phyloP scores from a whole-genome alignment of 2,329 filamentous ascomycete genomes.

The Colletotrichum orbiculare region DNA sequence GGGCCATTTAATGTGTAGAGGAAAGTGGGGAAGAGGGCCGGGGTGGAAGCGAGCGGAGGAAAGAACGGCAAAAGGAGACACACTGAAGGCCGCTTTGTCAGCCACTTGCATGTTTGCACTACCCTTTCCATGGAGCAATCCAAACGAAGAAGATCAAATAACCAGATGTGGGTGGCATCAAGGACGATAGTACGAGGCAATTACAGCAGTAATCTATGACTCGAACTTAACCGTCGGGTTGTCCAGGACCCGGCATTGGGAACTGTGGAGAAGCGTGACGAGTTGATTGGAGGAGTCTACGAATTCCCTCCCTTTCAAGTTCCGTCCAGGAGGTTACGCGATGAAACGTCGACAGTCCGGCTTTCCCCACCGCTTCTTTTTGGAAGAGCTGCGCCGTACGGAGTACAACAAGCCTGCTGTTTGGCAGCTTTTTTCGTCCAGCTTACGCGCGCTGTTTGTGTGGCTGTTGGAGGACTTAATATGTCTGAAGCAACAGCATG shows the following conservation, averaged over 20 bases:
- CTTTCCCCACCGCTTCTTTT: background rate
- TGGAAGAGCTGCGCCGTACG: background rate
- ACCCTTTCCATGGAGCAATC: no score
- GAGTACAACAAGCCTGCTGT: no score
- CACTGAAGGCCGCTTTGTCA: no score
- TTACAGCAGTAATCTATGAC: no score
- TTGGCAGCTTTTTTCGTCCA: background rate
- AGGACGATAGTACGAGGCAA: no score
- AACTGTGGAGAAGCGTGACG: conserved; percentile 13
- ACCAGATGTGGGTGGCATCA: no score
- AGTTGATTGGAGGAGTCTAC: conserved; percentile 28
- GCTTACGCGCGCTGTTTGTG: background rate
- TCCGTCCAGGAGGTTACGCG: conserved; percentile 23
- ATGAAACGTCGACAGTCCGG: conserved; percentile 28
- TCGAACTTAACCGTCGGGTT: background rate
- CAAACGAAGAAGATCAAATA: no score
- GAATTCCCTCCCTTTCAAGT: background rate
- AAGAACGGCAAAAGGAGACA: no score
- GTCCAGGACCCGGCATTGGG: conserved; percentile 4
- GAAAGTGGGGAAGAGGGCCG: no score
- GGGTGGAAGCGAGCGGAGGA: no score
- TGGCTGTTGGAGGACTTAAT: conserved; percentile 8
- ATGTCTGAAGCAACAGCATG: conserved; percentile 20
- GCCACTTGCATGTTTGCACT: no score
- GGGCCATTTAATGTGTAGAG: no score